phyloP scores from a whole-genome alignment of 2,329 filamentous ascomycete genomes.

The Epichloe brachyelytri region DNA sequence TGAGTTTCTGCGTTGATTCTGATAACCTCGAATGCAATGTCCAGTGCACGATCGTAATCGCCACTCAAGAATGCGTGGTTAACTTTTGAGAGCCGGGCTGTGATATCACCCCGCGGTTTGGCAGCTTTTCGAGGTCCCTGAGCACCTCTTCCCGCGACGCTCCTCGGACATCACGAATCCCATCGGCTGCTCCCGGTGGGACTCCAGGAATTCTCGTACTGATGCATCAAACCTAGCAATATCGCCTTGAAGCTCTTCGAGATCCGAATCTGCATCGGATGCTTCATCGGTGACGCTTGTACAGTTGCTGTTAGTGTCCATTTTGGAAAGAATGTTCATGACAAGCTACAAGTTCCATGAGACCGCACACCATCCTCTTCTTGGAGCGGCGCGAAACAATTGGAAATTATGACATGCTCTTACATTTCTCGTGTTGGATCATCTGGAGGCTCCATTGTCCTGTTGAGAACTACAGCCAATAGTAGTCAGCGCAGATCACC shows the following conservation, averaged over 20 bases:
- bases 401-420: neutral
- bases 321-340: neutral
- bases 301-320: constrained; percentile 1
- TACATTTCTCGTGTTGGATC: neutral
- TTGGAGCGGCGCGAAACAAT: neutral
- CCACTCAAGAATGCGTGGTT: constrained; percentile 53
- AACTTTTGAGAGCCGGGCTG: constrained; percentile 50
- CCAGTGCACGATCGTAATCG: constrained; percentile 46
- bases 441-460: neutral
- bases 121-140: constrained; percentile 45
- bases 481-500: neutral
- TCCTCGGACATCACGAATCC: constrained; percentile 10
- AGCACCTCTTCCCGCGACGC: constrained; percentile 15
- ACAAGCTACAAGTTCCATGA: neutral
- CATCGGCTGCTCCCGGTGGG: constrained; percentile 18
- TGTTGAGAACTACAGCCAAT: neutral
- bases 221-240: constrained; percentile 31
- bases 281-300: constrained; percentile 13
- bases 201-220: constrained; percentile 27
- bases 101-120: constrained; percentile 60
- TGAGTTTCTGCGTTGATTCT: constrained; percentile 56
- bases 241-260: constrained; percentile 30
- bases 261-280: constrained; percentile 31
- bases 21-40: constrained; percentile 49
- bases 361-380: neutral